Base-by-base conservation (phyloP, 805 yeast species). In the Jamesozyma spencerorum region DNA sequence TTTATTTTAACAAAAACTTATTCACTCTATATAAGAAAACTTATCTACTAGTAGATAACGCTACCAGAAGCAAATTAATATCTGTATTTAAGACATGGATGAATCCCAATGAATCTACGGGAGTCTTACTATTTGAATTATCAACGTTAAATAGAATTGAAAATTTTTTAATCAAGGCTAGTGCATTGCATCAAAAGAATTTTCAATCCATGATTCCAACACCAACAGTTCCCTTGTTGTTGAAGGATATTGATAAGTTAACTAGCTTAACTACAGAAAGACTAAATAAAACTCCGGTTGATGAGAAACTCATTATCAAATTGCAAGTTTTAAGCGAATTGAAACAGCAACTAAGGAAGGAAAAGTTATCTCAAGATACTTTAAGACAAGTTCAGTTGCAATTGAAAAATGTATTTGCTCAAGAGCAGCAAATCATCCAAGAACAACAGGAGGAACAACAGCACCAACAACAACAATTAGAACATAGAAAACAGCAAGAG, bases 1-100 rank as follows among this genome's bases (percentile, higher is more conserved):
- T 78, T 60, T 84, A 38, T 77, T 92, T 57, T 81, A 88, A 39
- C 70, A 76, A 47, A 78, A 79, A 47, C 47, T 46, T 62, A 36
- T 81, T 74, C 63, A 74, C 72, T 48, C 66, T 84, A 3, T 90
- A 82, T 62, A 78, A 83, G 19, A 78, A 76, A 46, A 80, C 87
- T 2, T 92, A 84, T 57, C 72, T 85, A n/a, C 65, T 81, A 40
- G 90, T 85, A 31, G 81, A 78, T 52, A 94, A 85, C 50, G 62
- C 70, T n/a, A 74, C 80, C 13, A 72, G 97, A 48, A 68, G 72
- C 37, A 84, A 82, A 58, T 65, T 92, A 59, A 78, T 78, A 41
- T 81, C 79, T 47, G 64, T 92, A 47, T 90, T 85, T 63, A 79
- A 79, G 56, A 85, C 95, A 14, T 92, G 99, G 99, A 80, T 83